Evolutionary conservation across 176 grass and related monocot species (phyloP).

Genomic region (Cymbopogon citratus): DNA sequence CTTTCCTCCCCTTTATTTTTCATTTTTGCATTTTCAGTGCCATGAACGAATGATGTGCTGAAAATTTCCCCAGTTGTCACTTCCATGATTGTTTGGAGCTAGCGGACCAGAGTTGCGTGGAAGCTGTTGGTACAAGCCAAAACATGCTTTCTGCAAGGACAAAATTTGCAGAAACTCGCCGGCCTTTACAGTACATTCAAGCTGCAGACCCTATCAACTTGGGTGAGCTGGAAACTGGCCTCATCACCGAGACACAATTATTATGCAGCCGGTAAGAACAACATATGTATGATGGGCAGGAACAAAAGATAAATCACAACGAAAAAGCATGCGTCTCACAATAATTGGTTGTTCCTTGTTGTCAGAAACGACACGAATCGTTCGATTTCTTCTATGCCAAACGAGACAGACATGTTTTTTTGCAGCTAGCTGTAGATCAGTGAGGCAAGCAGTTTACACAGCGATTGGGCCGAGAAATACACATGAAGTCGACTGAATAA

Average conservation of each 20-base stretch:
- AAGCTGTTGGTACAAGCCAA: constrained; percentile 10
- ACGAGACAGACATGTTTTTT: neutral
- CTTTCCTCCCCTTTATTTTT: neutral
- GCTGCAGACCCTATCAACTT: constrained; percentile 12
- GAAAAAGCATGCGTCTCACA: constrained; percentile 10
- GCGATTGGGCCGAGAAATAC: neutral
- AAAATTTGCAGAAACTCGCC: constrained; percentile 27
- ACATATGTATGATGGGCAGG: constrained; percentile 22
- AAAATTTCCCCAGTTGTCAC: neutral
- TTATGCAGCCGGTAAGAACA: constrained; percentile 25
- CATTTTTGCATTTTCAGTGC: neutral
- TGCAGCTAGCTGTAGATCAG: neutral
- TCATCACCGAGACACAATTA: constrained; percentile 30
- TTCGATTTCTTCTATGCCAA: neutral
- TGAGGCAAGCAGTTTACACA: neutral
- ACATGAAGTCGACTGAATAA: neutral
- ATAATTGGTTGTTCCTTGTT: neutral
- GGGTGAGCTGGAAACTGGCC: constrained; percentile 43
- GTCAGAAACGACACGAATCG: neutral
- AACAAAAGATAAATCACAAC: neutral
- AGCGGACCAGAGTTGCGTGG: neutral
- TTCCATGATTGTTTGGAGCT: neutral
- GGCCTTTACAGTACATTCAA: constrained; percentile 40
- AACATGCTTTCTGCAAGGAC: constrained; percentile 29
- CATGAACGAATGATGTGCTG: neutral